A percentile compares a stretch with the other conserved stretches of the same genome.
phyloP scores from a whole-genome alignment of 1,284 basidiomycete genomes.

The Moniliella sp. region DNA sequence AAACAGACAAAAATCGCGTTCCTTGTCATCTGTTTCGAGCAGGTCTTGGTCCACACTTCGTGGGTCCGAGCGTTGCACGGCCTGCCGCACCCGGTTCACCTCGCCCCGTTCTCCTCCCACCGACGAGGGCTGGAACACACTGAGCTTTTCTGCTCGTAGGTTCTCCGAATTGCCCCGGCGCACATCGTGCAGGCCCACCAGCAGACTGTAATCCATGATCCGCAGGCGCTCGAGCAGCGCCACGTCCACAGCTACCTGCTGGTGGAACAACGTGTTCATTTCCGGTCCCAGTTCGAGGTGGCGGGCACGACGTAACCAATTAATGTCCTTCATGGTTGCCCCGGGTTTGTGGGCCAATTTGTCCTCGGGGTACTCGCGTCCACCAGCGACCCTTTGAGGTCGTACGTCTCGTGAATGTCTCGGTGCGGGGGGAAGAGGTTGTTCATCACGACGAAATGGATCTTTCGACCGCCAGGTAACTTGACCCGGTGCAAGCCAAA shows the following conservation, averaged over 20 bases:
- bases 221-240: conserved; percentile 58
- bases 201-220: conserved; percentile 89
- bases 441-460: conserved; percentile 99
- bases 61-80: too few species aligned
- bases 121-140: conserved; percentile 77
- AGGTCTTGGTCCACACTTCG: too few species aligned
- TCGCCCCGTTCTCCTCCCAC: conserved; percentile 32
- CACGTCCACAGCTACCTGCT: conserved; percentile 67
- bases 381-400: conserved; percentile 84
- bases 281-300: conserved; percentile 73
- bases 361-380: conserved; percentile 67
- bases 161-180: conserved; percentile 72
- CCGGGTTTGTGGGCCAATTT: conserved; percentile 56
- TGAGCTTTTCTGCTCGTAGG: conserved; percentile 63
- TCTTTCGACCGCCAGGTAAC: conserved; percentile 73
- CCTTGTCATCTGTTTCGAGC: too few species aligned
- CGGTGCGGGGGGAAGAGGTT: conserved; percentile 92
- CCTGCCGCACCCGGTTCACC: neutral
- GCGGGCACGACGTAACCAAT: conserved; percentile 69
- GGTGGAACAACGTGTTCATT: conserved; percentile 67
- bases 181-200: conserved; percentile 85
- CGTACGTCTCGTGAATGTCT: conserved; percentile 91
- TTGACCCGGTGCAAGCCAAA: conserved; percentile 94
- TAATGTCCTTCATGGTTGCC: conserved; percentile 80
- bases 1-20: too few species aligned